A percentile compares a stretch with the other conserved stretches of the same genome.
These are phyloP conservation scores for Oidiodendron maius DNA, from an alignment of 495 filamentous ascomycete genomes.

Conservation along the genomic window DNA sequence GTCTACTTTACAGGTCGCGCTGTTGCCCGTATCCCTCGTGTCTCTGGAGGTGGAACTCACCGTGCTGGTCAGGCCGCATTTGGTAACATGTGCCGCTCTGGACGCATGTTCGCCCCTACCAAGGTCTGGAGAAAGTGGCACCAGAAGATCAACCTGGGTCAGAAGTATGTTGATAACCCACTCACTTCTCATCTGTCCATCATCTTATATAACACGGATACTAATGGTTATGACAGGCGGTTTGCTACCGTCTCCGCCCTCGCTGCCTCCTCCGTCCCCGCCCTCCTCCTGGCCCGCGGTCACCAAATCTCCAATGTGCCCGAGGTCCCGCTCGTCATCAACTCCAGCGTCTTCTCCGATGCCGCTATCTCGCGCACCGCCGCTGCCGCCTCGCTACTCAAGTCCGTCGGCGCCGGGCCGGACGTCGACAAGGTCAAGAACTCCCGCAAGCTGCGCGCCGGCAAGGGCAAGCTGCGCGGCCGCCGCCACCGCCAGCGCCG, in stretches of 20 bases:
- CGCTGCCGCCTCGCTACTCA: slow-evolving; percentile 77
- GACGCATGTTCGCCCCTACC: slow-evolving; percentile 99
- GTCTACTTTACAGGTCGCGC: slow-evolving; percentile 68
- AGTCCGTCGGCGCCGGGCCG: slow-evolving; percentile 80
- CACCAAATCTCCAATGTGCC: slow-evolving; percentile 89
- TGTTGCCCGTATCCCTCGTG: slow-evolving; percentile 99
- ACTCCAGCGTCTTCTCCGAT: slow-evolving; percentile 76
- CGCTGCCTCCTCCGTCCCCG: slow-evolving; percentile 88
- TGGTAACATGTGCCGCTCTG: slow-evolving; percentile 99
- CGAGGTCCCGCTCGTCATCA: slow-evolving; percentile 94
- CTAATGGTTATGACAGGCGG: slow-evolving; percentile 50
- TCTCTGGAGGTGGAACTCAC: slow-evolving; percentile 99
- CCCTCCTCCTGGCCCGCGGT: slow-evolving; percentile 92
- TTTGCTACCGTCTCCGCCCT: slow-evolving; percentile 96
- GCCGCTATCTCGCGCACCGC: slow-evolving; percentile 81
- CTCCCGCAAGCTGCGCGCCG: slow-evolving; percentile 90
- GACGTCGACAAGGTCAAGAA: slow-evolving; percentile 91
- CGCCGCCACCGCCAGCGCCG: slow-evolving; percentile 96
- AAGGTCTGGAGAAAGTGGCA: slow-evolving; percentile 99
- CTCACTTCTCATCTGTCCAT: neutral
- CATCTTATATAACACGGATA: too few relatives aligned
- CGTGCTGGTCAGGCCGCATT: slow-evolving; percentile 99
- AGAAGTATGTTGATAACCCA: slow-evolving; percentile 59
- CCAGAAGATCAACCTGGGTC: slow-evolving; percentile 97
- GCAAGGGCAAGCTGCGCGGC: slow-evolving; percentile 95